A percentile compares a stretch with the other conserved stretches of the same genome.
phyloP scores from a whole-genome alignment of 352 stramenopile species.

The Phytophthora sansomeana region DNA sequence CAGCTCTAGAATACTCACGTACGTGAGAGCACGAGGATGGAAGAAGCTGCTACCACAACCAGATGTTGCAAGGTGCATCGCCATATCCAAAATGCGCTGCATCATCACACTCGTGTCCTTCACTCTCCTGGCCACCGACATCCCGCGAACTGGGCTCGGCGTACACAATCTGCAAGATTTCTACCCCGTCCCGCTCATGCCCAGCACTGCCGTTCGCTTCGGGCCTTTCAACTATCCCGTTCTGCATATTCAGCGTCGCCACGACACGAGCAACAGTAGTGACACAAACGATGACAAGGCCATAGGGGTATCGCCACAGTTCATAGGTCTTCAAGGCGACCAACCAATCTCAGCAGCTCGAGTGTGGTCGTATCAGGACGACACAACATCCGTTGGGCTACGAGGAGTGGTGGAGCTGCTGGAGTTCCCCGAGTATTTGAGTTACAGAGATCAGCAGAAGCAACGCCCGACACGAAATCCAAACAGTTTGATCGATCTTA shows the following conservation, averaged over 20 bases:
- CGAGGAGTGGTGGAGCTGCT: slow-evolving; percentile 36
- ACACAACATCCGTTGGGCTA: slow-evolving; percentile 42
- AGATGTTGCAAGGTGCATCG: slow-evolving; percentile 38
- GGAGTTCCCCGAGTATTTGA: slow-evolving; percentile 36
- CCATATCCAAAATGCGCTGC: slow-evolving; percentile 38
- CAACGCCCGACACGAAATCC: slow-evolving; percentile 10
- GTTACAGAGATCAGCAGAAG: slow-evolving; percentile 20
- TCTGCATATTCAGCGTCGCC: slow-evolving; percentile 31
- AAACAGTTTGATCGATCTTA: slow-evolving; percentile 27
- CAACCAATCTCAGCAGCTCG: slow-evolving; percentile 12
- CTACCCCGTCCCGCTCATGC: slow-evolving; percentile 33
- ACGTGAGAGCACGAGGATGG: slow-evolving; percentile 3
- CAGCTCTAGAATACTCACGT: slow-evolving; percentile 1
- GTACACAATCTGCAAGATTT: slow-evolving; percentile 32
- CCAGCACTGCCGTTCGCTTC: slow-evolving; percentile 42
- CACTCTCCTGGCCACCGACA: slow-evolving; percentile 55
- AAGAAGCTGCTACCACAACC: slow-evolving; percentile 20
- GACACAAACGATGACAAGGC: background rate
- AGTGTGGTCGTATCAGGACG: slow-evolving; percentile 49
- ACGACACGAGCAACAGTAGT: no score
- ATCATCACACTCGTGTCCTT: slow-evolving; percentile 49
- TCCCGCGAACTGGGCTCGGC: slow-evolving; percentile 56
- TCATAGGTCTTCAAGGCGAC: slow-evolving; percentile 24
- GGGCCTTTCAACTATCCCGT: slow-evolving; percentile 59
- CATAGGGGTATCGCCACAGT: slow-evolving; percentile 9